Evolutionary conservation across 2,329 filamentous ascomycete genomes (phyloP), one percentile per base, ranked within the genome.

Genomic region (Amesomyces nigricolor): DNA sequence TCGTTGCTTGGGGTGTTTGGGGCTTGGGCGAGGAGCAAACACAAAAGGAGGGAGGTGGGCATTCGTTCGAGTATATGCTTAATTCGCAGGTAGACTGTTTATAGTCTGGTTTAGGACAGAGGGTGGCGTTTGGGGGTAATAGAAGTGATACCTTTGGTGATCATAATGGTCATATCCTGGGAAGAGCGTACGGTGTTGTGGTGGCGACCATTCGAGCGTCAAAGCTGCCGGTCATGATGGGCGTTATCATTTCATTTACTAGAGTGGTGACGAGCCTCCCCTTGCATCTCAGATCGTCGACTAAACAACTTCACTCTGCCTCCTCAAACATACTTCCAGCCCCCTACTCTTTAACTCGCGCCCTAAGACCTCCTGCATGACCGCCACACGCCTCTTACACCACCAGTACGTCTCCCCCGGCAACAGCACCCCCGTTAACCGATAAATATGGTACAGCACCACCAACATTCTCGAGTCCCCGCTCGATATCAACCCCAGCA

Each of bases 401-500:
- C 66, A 69, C 67, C 67, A 69, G 22, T 57, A 56, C 26, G 51
- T 44, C 6, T 52, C 46, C 3, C 42, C 26, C 11, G 56, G 58
- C 17, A 67, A 42, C 17, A 69, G 38, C 8, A 56, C 22, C 3
- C 60, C 58, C 5, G 61, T 62, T 0, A 59, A 59, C 1, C 58
- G 62, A 47, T 69, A 69, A 14, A 67, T 58, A 35, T 66, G 63
- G 14, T 60, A 64, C 40, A 69, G 54, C 30, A 68, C 26, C 5
- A 68, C 58, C 26, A 69, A 53, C 1, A 64, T 64, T 17, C 67
- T 40, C 45, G 65, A 60, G 32, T 69, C 67, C 9, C 64, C 62
- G 4, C 44, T 51, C 13, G 53, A 39, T 4, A 65, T 62, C 26
- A 67, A 49, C 16, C 58, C 54, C 26, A 65, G 49, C 38, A 69